Evolutionary conservation across 2,329 filamentous ascomycete species (phyloP).

Genomic region (Pestalotiopsis sp.): DNA sequence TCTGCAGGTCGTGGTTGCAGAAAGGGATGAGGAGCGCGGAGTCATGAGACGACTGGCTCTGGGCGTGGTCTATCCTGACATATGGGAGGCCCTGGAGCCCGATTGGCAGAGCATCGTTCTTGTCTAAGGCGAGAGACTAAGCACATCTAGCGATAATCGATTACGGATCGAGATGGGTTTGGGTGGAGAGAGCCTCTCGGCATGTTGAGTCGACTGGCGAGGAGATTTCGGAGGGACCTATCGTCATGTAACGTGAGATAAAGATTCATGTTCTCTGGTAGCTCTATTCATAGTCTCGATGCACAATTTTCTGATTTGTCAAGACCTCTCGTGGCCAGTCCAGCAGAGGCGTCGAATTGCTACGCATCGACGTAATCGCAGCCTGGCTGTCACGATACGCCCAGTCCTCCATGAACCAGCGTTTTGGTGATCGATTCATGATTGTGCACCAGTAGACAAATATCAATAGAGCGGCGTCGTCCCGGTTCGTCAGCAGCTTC

Average conservation of each 20-base stretch:
- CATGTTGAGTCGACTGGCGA: not conserved
- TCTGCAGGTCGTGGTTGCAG: not conserved
- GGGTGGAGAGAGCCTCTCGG: not conserved
- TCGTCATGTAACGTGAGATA: no score
- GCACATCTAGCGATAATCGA: no score
- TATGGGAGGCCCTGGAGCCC: not conserved
- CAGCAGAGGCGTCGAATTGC: not conserved
- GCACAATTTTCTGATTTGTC: not conserved
- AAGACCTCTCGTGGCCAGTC: slow-evolving; percentile 5
- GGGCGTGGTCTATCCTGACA: not conserved
- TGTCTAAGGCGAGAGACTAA: not conserved
- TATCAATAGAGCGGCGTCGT: slow-evolving; percentile 22
- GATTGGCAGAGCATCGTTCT: not conserved
- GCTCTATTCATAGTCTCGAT: not conserved
- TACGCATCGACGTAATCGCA: slow-evolving; percentile 20
- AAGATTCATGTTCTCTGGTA: not conserved
- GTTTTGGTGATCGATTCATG: slow-evolving; percentile 24
- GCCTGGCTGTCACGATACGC: slow-evolving; percentile 19
- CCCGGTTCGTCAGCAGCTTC: slow-evolving; percentile 17
- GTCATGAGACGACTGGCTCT: not conserved
- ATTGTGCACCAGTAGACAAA: slow-evolving; percentile 28
- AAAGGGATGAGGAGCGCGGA: not conserved
- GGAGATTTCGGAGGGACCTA: no score
- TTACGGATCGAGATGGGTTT: not conserved
- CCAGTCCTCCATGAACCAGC: slow-evolving; percentile 27